Percentiles rank a stretch among this genome's conserved stretches.
These are phyloP conservation scores for Trichoderma asperelloides DNA, from an alignment of 495 filamentous ascomycete genomes.

Conservation along the genomic window DNA sequence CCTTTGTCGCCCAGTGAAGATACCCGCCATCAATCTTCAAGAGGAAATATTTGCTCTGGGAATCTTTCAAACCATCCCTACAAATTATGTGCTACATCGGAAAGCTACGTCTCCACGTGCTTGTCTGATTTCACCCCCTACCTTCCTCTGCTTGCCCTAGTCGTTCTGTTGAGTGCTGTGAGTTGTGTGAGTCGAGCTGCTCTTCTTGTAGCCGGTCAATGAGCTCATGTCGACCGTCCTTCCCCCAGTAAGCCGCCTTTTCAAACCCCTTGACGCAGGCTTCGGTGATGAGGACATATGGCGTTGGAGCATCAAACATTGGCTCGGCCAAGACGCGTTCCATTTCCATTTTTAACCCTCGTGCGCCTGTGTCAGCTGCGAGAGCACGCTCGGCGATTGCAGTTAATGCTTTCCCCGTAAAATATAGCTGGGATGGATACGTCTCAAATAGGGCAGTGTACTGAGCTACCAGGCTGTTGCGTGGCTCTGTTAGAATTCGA, in stretches of 20 bases:
- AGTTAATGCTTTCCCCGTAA: slow-evolving; percentile 69
- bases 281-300: slow-evolving; percentile 65
- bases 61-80: background rate
- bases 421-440: slow-evolving; percentile 71
- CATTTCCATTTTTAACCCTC: slow-evolving; percentile 81
- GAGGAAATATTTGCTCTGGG: background rate
- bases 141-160: slow-evolving; percentile 36
- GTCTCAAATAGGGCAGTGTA: slow-evolving; percentile 79
- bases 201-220: slow-evolving; percentile 45
- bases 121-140: slow-evolving; percentile 24
- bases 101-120: background rate
- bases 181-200: slow-evolving; percentile 17
- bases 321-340: slow-evolving; percentile 77
- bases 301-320: slow-evolving; percentile 79
- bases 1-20: background rate
- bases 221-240: slow-evolving; percentile 42
- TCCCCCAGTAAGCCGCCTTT: slow-evolving; percentile 42
- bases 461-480: slow-evolving; percentile 76
- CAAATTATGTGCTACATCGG: background rate
- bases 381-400: slow-evolving; percentile 68
- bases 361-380: slow-evolving; percentile 74
- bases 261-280: slow-evolving; percentile 57
- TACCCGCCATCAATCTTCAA: background rate
- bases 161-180: slow-evolving; percentile 20
- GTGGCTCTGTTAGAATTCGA: slow-evolving; percentile 83